Conservation (phyloP, 441 rosid genomes). For the Aleurites moluccanus region DNA sequence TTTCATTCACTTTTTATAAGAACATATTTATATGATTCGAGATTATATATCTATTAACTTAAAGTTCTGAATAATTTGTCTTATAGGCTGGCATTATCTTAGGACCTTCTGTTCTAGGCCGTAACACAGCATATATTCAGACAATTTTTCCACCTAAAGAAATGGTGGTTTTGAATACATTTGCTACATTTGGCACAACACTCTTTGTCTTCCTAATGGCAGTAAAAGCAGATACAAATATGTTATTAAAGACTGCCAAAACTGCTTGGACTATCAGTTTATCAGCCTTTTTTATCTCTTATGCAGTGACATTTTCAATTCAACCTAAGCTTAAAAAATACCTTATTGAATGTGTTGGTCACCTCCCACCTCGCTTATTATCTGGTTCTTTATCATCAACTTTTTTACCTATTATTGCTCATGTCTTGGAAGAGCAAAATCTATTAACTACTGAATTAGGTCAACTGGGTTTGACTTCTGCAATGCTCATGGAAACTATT, state of each 20-base stretch:
- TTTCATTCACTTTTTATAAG: too few relatives aligned
- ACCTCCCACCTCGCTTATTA: neutral
- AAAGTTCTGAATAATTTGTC: neutral
- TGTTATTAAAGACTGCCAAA: conserved; percentile 18
- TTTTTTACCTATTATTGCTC: too few relatives aligned
- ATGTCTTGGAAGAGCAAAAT: too few relatives aligned
- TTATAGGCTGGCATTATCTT: conserved; percentile 2
- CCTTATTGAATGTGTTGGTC: neutral
- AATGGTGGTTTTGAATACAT: neutral
- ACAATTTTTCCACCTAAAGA: neutral
- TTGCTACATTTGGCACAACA: neutral
- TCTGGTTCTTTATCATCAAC: neutral
- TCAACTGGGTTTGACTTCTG: too few relatives aligned
- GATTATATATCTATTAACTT: too few relatives aligned
- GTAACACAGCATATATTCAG: neutral
- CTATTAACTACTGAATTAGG: too few relatives aligned
- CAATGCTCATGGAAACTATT: too few relatives aligned
- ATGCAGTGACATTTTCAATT: neutral
- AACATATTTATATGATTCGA: too few relatives aligned
- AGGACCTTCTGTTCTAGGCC: conserved; percentile 4
- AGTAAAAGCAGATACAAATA: conserved; percentile 21
- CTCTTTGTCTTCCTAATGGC: conserved; percentile 21
- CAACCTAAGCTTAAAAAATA: neutral
- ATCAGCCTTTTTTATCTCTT: conserved; percentile 6
- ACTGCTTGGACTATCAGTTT: conserved; percentile 18